Percentiles rank a stretch among this genome's conserved stretches.
phyloP scores from a whole-genome alignment of 495 filamentous ascomycete genomes.

The Halenospora varia region DNA sequence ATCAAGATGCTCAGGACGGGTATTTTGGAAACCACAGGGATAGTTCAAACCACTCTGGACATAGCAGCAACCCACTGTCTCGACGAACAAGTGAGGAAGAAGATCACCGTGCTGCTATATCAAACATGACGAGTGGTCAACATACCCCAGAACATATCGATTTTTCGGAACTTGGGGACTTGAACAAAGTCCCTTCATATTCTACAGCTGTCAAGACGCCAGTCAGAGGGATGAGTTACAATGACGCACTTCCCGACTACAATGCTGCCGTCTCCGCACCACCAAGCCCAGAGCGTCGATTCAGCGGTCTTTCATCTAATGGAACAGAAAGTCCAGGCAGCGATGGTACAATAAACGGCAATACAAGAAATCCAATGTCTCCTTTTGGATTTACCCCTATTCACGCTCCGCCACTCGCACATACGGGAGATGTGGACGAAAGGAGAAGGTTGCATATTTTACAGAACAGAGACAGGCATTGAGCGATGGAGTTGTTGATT shows the following conservation, averaged over 20 bases:
- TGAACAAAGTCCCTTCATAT: constrained; percentile 79
- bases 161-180: constrained; percentile 54
- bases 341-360: not conserved
- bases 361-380: constrained; percentile 2
- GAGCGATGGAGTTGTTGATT: not conserved
- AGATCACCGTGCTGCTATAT: constrained; percentile 14
- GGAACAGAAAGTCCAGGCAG: not conserved
- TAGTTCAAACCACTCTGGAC: constrained; percentile 30
- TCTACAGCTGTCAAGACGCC: constrained; percentile 65
- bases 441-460: constrained; percentile 19
- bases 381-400: constrained; percentile 20
- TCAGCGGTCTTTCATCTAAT: constrained; percentile 1
- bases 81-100: constrained; percentile 62
- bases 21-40: constrained; percentile 31
- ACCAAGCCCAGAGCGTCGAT: constrained; percentile 23
- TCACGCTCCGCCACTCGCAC: constrained; percentile 5
- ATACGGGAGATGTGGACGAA: constrained; percentile 13
- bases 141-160: constrained; percentile 62
- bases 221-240: constrained; percentile 41
- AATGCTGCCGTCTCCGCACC: constrained; percentile 37
- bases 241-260: constrained; percentile 48
- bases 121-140: constrained; percentile 40
- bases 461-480: constrained; percentile 11
- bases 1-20: constrained; percentile 27
- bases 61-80: constrained; percentile 23